Conservation (phyloP, 805 yeast genomes). For the Myxozyma melibiosi region DNA sequence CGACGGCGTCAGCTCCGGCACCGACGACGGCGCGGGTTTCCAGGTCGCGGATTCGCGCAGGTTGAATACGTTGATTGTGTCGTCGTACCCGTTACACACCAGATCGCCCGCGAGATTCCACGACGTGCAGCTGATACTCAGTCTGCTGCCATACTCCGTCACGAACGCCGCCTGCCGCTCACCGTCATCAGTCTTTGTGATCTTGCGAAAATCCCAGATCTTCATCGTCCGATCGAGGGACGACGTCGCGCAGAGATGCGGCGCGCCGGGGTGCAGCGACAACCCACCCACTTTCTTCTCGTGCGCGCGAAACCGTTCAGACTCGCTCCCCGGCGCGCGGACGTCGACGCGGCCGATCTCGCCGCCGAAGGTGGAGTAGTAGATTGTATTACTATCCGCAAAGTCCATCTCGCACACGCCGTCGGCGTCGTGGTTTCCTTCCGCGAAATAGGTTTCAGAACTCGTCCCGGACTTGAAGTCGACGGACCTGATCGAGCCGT, state of each 20-base stretch:
- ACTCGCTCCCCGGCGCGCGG: conserved; percentile 47
- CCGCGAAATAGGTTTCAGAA: conserved; percentile 53
- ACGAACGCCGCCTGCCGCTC: conserved; percentile 48
- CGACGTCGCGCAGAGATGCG: conserved; percentile 76
- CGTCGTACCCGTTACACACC: conserved; percentile 93
- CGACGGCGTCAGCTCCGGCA: conserved; percentile 56
- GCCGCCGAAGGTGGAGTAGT: conserved; percentile 78
- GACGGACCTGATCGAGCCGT: conserved; percentile 76
- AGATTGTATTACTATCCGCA: conserved; percentile 52
- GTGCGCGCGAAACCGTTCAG: conserved; percentile 56
- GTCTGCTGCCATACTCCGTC: conserved; percentile 69
- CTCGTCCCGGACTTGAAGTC: conserved; percentile 66
- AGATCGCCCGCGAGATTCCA: conserved; percentile 70
- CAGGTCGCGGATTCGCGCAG: conserved; percentile 39
- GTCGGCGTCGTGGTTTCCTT: conserved; percentile 43
- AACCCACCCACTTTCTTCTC: conserved; percentile 94
- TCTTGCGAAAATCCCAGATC: conserved; percentile 80
- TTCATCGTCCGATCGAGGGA: conserved; percentile 84
- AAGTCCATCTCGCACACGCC: conserved; percentile 33
- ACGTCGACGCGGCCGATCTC: conserved; percentile 74
- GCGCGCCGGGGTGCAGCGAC: conserved; percentile 67
- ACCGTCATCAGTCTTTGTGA: conserved; percentile 28
- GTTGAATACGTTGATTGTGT: conserved; percentile 73
- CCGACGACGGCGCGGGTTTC: conserved; percentile 9
- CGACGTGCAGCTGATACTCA: conserved; percentile 82